Base-by-base conservation (phyloP, 331 rosid species). In the Acacia concinna region DNA sequence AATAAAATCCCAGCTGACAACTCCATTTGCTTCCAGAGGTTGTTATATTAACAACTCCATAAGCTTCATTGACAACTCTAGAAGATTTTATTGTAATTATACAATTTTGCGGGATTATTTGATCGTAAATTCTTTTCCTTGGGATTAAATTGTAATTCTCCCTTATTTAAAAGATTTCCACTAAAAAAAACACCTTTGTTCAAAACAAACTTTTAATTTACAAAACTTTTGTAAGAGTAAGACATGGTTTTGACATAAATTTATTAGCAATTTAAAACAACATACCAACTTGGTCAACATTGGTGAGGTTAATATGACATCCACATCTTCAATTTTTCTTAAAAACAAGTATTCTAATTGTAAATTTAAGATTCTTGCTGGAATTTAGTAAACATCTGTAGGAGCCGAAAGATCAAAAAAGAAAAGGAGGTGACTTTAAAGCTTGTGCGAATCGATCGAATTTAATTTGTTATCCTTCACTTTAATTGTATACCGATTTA, bases 361-460 rank as follows among this genome's bases (percentile, higher is more conserved):
- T 18, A 75, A 59, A 28, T 57, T 59, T 2, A 8, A 75, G 56
- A 75, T 76, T 54, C 30, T 68, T 49, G n/a, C n/a, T n/a, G 31
- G 25, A 56, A 47, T 68, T 78, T 68, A 11, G 7, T 18, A 10
- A 23, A 35, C 38, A 51, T 40, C 14, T 57, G 3, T 25, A 15
- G 8, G 38, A 35, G 73, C 64, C 73, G 6, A 21, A 66, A 18
- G 52, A 51, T 8, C 28, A 15, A 47, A 65, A 41, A n/a, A 43
- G 13, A 23, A 37, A 21, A 47, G 27, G n/a, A 66, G 14, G 12
- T 2, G 3, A 14, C 30, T 44, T 31, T n/a, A 46, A 63, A 47
- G 43, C 31, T 49, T 51, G n/a, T 51, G n/a, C 41, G 37, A 8
- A 35, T 66, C 49, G 38, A 77, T 34, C 65, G 54, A 52, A 32